Evolutionary conservation across 1,284 basidiomycete genomes (phyloP), one percentile per base, ranked within the genome.

Genomic region (Coriolopsis trogii): DNA sequence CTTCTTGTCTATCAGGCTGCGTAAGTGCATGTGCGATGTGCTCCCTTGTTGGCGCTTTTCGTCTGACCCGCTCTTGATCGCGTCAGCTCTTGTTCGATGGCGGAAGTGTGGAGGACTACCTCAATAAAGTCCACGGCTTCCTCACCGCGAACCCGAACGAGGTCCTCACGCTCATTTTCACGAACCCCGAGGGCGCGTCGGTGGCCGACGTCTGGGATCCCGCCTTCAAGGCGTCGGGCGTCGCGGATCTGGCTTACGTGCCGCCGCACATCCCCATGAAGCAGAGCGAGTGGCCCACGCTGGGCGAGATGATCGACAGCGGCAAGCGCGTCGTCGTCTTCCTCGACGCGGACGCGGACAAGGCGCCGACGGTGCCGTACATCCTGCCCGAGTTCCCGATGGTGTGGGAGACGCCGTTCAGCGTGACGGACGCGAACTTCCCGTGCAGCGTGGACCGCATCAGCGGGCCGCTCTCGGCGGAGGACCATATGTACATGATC

Each of bases 391-490:
- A 84, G 61, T 84, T 85, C 57, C 65, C 73, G 69, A 90, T 78
- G 80, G 74, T 91, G 44, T 91, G 87, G 85, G 89, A 93, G 70
- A 85, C 85, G 45, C 83, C 87, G 0, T 88, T 82, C 67, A 81
- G 81, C 61, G 79, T 84, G 25, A 84, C 82, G 23, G 69, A 82
- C 62, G 18, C 75, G 8, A 73, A 71, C 1, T 93, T 90, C 71
- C 84, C 83, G 9, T 93, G 91, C 70, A 77, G 74, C 6, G 81
- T 91, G 36, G 81, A 91, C 69, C 82, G 89, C 41, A 86, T 73
- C 41, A 58, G 55, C 15, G 80, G 81, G 0, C 74, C 78, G 0
- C 70, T 82, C n/a, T 63, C 70, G 4, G 69, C 72, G 1, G 63
- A 63, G 20, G 78, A 82, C 53, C 81, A 83, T 60, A 75, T 78